A percentile compares a stretch with the other conserved stretches of the same genome.
phyloP scores from a whole-genome alignment of 352 stramenopile species.

The Hyaloperonospora arabidopsidis region DNA sequence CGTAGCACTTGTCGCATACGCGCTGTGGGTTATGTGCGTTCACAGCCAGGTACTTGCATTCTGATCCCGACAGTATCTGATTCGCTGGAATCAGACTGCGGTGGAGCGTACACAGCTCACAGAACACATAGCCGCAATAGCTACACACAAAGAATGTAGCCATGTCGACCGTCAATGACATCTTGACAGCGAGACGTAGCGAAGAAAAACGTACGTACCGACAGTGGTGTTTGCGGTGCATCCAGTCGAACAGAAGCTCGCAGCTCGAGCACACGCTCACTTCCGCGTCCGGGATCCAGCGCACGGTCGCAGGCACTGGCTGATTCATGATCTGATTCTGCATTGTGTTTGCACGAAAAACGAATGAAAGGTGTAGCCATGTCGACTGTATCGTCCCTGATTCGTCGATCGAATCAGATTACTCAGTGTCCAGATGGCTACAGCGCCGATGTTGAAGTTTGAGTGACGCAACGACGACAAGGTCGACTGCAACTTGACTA shows the following conservation, averaged over 20 bases:
- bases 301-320: constrained; percentile 52
- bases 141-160: constrained; percentile 13
- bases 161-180: neutral
- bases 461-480: too few relatives aligned
- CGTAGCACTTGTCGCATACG: constrained; percentile 72
- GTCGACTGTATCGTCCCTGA: too few relatives aligned
- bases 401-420: too few relatives aligned
- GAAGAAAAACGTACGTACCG: constrained; percentile 24
- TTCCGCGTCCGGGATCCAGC: constrained; percentile 77
- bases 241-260: constrained; percentile 82
- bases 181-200: neutral
- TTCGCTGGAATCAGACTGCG: constrained; percentile 67
- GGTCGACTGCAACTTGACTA: too few relatives aligned
- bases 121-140: constrained; percentile 74
- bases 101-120: constrained; percentile 58
- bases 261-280: constrained; percentile 72
- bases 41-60: constrained; percentile 66
- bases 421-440: too few relatives aligned
- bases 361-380: too few relatives aligned
- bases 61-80: constrained; percentile 63
- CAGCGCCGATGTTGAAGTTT: too few relatives aligned
- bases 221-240: constrained; percentile 87
- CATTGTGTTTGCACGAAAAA: too few relatives aligned
- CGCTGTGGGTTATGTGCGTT: constrained; percentile 80
- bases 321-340: neutral